Evolutionary conservation across 2,329 filamentous ascomycete species (phyloP).

Genomic region (Scleromitrula shiraiana): DNA sequence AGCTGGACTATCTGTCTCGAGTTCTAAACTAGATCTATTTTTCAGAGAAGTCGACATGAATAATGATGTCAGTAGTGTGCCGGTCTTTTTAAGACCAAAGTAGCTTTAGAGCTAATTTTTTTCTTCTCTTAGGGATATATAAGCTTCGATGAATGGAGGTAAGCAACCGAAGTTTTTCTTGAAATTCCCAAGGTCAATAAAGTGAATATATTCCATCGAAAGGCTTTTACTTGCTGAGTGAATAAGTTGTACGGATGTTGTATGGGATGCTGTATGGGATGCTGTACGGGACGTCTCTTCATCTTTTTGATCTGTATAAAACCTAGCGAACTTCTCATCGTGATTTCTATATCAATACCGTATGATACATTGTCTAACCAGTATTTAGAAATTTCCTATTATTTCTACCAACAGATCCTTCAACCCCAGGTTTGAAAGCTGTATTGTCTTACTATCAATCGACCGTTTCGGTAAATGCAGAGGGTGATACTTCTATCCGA

Average conservation of each 20-base stretch:
- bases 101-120: neutral
- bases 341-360: neutral
- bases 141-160: conserved; percentile 95
- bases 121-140: conserved; percentile 46
- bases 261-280: too few relatives aligned
- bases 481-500: conserved; percentile 88
- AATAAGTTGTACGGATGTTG: too few relatives aligned
- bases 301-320: too few relatives aligned
- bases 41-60: conserved; percentile 87
- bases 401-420: conserved; percentile 64
- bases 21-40: conserved; percentile 71
- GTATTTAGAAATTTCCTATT: conserved; percentile 74
- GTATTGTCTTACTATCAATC: conserved; percentile 88
- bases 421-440: conserved; percentile 64
- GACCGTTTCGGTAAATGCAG: conserved; percentile 79
- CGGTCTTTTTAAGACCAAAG: neutral
- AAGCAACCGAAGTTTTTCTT: conserved; percentile 32
- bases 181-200: too few relatives aligned
- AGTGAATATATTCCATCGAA: neutral
- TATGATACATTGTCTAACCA: conserved; percentile 1
- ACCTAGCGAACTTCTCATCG: too few relatives aligned
- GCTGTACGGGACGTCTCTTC: too few relatives aligned
- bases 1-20: conserved; percentile 72
- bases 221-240: too few relatives aligned
- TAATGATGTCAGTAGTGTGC: conserved; percentile 53